Base-by-base conservation (phyloP, 305 asterid species). In the Solanum hybrid region DNA sequence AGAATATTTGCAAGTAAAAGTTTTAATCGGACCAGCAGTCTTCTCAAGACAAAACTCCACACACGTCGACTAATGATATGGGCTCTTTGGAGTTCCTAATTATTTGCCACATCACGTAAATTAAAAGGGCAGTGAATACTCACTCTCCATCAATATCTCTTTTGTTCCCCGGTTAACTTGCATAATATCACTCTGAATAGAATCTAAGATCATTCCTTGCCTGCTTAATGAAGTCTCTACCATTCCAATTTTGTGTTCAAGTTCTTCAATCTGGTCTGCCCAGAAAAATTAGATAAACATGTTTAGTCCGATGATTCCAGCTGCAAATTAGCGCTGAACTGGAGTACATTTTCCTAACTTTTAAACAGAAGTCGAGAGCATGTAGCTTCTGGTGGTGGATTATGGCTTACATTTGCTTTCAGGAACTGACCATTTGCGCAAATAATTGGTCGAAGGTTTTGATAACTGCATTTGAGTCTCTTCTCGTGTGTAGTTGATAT, bases 151-250 rank as follows among this genome's bases (percentile, higher is more conserved):
- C 79, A 92, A 90, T 86, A 95, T 90, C 92, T 96, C 99, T 93
- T 96, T 96, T 86, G 96, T 95, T 87, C 97, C 95, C 94, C 93
- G 94, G 93, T 95, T 95, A 78, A 91, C 96, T 94, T 95, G 99
- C 94, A 96, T 95, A 90, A 97, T 88, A 91, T 97, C 99, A 92
- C 93, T 91, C 92, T 97, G 99, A 90, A 96, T 91, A 78, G 98
- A 95, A 91, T 97, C 98, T 96, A 97, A 88, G 85, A 95, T 92
- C 94, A 95, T 93, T 89, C 96, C 98, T 79, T 94, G 91, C 94
- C 98, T 95, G 93, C 94, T 95, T 89, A 95, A 90, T 76, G 97
- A 94, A 90, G 95, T 95, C 93, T 97, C 99, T 64, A 96, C 91
- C 93, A 92, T 91, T 88, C 98, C 98, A 88, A 97, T 92, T 92